phyloP scores from a whole-genome alignment of 441 rosid genomes.

The Gossypium trilobum region DNA sequence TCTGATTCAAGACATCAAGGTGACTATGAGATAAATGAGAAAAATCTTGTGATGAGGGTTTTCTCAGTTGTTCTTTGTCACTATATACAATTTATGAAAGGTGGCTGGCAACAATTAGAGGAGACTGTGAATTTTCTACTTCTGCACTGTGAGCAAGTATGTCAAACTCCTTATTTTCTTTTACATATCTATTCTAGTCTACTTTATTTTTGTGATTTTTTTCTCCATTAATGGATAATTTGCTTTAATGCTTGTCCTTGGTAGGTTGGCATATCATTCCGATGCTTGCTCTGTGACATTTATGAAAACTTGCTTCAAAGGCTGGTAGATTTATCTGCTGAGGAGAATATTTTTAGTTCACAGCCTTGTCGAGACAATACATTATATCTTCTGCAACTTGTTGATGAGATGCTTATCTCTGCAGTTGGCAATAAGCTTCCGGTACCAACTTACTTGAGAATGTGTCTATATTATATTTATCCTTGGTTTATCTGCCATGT shows the following conservation, averaged over 20 bases:
- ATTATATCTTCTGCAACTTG: conserved; percentile 64
- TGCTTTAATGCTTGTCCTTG: conserved; percentile 24
- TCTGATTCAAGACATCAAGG: conserved; percentile 33
- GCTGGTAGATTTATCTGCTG: conserved; percentile 67
- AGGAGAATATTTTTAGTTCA: conserved; percentile 71
- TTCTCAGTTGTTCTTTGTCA: conserved; percentile 82
- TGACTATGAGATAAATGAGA: conserved; percentile 52
- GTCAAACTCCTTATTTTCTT: conserved; percentile 19
- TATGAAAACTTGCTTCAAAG: conserved; percentile 61
- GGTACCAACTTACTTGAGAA: conserved; percentile 36
- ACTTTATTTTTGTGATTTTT: neutral
- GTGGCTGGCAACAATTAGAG: conserved; percentile 98
- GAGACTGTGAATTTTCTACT: conserved; percentile 84
- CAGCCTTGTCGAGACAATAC: conserved; percentile 98
- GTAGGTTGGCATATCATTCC: conserved; percentile 54
- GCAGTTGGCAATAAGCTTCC: conserved; percentile 68
- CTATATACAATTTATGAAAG: conserved; percentile 73
- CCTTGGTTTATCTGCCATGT: neutral
- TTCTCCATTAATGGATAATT: conserved; percentile 11
- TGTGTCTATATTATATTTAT: neutral
- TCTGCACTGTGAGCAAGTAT: conserved; percentile 63
- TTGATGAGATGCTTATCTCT: conserved; percentile 86
- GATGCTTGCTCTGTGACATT: conserved; percentile 65
- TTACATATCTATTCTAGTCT: neutral
- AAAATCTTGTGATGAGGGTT: conserved; percentile 58